A percentile compares a stretch with the other conserved stretches of the same genome.
phyloP scores from a whole-genome alignment of 2,329 filamentous ascomycete species.

The Ceratocystiopsis minuta region DNA sequence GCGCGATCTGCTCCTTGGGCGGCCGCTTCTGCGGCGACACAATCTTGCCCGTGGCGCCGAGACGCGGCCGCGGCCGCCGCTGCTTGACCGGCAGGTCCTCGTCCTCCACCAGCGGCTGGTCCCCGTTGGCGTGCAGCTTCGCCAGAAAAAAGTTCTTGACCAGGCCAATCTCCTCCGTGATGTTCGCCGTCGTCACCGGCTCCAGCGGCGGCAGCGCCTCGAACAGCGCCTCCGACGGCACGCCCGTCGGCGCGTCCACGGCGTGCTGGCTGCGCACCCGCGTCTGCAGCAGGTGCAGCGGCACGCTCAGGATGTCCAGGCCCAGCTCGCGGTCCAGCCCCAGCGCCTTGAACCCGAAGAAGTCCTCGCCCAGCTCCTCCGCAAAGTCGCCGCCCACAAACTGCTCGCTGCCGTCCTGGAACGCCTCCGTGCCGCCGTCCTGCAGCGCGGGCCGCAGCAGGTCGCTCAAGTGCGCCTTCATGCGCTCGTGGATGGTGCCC shows the following conservation, averaged over 20 bases:
- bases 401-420: conserved; percentile 93
- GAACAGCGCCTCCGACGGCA: conserved; percentile 43
- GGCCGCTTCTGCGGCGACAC: conserved; percentile 69
- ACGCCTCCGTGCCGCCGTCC: conserved; percentile 67
- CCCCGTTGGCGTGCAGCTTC: conserved; percentile 69
- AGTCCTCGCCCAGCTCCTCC: conserved; percentile 94
- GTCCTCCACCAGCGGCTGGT: conserved; percentile 76
- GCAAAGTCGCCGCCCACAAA: conserved; percentile 95
- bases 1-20: conserved; percentile 62
- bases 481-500: conserved; percentile 72
- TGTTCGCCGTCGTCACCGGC: conserved; percentile 59
- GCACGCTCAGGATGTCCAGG: conserved; percentile 72
- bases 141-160: conserved; percentile 81
- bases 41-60: conserved; percentile 65
- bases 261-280: conserved; percentile 75
- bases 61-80: conserved; percentile 49
- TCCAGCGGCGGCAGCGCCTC: conserved; percentile 52
- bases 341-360: conserved; percentile 94
- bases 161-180: conserved; percentile 67
- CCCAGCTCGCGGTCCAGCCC: conserved; percentile 86
- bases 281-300: conserved; percentile 82
- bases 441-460: conserved; percentile 76
- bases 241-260: conserved; percentile 46
- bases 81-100: conserved; percentile 91
- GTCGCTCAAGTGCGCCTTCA: conserved; percentile 86